Base-by-base conservation (phyloP, 1,284 basidiomycete genomes). In the Blastosporella zonata region DNA sequence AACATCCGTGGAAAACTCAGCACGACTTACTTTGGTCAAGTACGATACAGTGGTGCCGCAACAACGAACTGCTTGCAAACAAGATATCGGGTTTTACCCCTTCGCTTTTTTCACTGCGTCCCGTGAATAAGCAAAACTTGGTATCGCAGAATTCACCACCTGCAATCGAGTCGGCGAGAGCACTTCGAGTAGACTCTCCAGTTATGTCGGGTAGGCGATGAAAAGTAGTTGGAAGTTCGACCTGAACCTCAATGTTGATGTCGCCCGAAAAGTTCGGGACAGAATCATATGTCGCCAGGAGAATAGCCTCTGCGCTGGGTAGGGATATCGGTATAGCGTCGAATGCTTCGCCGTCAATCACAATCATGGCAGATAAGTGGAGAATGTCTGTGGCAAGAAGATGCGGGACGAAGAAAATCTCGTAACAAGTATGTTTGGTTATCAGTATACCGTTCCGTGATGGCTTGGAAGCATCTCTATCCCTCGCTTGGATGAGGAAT, bases 91-190 rank as follows among this genome's bases (percentile, higher is more conserved):
- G 55, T 8, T 49, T 43, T 3, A 25, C 52, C 3, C 46, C 52
- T 2, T 43, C 38, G 1, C 39, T 18, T 5, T 25, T 18, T 5
- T 25, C 38, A 6, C 22, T 23, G 18, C 53, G 52, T 25, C 54
- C 53, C n/a, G 50, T 55, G 51, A 59, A 60, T 10, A 58, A 52
- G 12, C 54, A 59, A 47, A 59, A 61, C 37, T 57, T 61, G 17
- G 44, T 33, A 39, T 61, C 49, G 1, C 54, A 43, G 4, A 59
- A 25, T 12, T 53, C 57, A 9, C 18, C 18, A 25, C 48, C 49
- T 8, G 10, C 8, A 18, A 55, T 45, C 5, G 41, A 46, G 7
- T 28, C 40, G 5, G 40, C 34, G 10, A 54, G 34, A 3, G 27
- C 52, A n/a, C n/a, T n/a, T n/a, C 7, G 28, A 17, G 2, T 51